These are phyloP conservation scores for Zalaria sp. DNA, from an alignment of 2,329 filamentous ascomycete genomes.

Conservation along the genomic window DNA sequence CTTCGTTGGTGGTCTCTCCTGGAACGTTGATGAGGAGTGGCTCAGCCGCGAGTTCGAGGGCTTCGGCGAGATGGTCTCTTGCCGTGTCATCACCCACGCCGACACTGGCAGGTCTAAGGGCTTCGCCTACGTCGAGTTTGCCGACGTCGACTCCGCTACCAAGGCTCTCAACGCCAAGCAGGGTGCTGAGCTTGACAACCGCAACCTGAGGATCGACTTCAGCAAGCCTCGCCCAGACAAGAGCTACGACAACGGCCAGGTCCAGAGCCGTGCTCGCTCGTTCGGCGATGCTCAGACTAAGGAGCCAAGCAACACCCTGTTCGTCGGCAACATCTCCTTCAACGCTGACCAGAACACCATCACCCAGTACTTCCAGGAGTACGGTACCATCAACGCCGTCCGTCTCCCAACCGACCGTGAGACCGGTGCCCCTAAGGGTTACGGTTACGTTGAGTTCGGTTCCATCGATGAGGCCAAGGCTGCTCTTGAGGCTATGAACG, in stretches of 20 bases:
- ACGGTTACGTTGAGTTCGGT: constrained; percentile 77
- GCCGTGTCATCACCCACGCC: constrained; percentile 73
- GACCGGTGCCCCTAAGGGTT: constrained; percentile 74
- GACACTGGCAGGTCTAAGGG: constrained; percentile 70
- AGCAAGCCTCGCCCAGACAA: constrained; percentile 51
- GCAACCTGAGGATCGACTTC: constrained; percentile 65
- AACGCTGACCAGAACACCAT: constrained; percentile 65
- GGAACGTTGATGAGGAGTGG: constrained; percentile 76
- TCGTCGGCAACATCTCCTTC: constrained; percentile 84
- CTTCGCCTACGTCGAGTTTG: constrained; percentile 88
- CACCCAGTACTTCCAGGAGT: constrained; percentile 57
- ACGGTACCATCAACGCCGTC: constrained; percentile 59
- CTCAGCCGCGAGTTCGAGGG: constrained; percentile 69
- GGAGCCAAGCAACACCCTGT: constrained; percentile 73
- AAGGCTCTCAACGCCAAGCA: constrained; percentile 65
- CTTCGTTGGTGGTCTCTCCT: constrained; percentile 82
- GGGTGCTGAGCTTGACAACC: constrained; percentile 58
- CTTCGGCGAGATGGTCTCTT: constrained; percentile 57
- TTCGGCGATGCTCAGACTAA: constrained; percentile 64
- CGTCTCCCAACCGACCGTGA: constrained; percentile 83
- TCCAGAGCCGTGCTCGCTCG: constrained; percentile 44
- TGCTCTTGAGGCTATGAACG: constrained; percentile 57
- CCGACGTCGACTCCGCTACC: constrained; percentile 49
- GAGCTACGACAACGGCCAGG: constrained; percentile 36
- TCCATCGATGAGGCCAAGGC: constrained; percentile 70